These are phyloP conservation scores for Alternaria gaisen DNA, from an alignment of 2,329 filamentous ascomycete genomes.

Conservation along the genomic window DNA sequence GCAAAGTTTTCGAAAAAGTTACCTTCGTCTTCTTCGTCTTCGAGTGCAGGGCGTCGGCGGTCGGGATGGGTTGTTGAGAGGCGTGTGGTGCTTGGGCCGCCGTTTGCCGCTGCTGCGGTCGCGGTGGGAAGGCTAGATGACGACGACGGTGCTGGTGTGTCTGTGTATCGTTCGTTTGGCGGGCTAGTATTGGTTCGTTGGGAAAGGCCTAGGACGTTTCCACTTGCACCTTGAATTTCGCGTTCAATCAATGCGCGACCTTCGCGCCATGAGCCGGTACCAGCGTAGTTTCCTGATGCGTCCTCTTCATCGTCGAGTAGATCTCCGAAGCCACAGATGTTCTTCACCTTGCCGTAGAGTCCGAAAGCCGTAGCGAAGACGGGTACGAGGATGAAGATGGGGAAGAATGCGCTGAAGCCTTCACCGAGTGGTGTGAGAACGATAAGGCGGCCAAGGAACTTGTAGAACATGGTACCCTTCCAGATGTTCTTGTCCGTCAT, in stretches of 20 bases:
- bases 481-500: constrained; percentile 80
- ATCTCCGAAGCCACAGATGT: constrained; percentile 79
- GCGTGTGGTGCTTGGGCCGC: constrained; percentile 21
- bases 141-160: constrained; percentile 24
- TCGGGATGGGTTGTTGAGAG: constrained; percentile 14
- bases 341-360: constrained; percentile 82
- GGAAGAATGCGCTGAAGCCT: constrained; percentile 89
- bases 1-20: constrained; percentile 85
- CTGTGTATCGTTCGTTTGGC: constrained; percentile 37
- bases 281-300: constrained; percentile 67
- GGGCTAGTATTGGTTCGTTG: constrained; percentile 26
- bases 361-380: constrained; percentile 88
- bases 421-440: constrained; percentile 82
- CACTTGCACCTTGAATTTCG: constrained; percentile 65
- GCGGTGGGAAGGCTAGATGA: not conserved
- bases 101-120: not conserved
- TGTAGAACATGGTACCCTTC: constrained; percentile 81
- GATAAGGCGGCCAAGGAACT: constrained; percentile 84
- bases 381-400: constrained; percentile 84
- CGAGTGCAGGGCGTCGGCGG: constrained; percentile 43
- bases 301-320: constrained; percentile 78
- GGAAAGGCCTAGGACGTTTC: constrained; percentile 44
- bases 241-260: constrained; percentile 89
- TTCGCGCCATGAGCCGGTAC: constrained; percentile 88
- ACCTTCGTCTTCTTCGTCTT: constrained; percentile 73